phyloP scores from a whole-genome alignment of 2,329 filamentous ascomycete species.

The Bipolaris cookei region DNA sequence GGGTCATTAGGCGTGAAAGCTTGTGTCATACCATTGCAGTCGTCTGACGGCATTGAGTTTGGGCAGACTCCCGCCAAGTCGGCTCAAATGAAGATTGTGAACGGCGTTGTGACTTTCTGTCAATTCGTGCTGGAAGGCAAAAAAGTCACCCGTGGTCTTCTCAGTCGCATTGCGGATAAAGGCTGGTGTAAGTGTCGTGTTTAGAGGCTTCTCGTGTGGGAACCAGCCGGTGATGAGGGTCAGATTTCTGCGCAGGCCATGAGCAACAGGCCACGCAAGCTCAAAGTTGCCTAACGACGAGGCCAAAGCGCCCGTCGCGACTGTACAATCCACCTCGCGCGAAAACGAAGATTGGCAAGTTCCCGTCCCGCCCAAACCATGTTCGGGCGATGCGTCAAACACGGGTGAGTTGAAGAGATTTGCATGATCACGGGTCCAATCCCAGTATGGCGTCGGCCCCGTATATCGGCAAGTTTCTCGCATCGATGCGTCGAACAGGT shows the following conservation, averaged over 20 bases:
- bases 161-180: neutral
- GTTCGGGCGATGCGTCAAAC: neutral
- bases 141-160: neutral
- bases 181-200: neutral
- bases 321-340: neutral
- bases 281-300: neutral
- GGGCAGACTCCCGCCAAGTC: neutral
- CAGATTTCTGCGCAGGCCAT: neutral
- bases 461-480: neutral
- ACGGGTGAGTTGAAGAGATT: neutral
- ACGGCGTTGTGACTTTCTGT: neutral
- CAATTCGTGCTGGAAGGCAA: neutral
- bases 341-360: neutral
- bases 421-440: neutral
- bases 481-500: neutral
- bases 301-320: neutral
- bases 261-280: neutral
- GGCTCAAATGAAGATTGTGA: neutral
- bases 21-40: neutral
- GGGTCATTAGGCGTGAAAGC: neutral
- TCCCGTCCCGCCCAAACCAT: neutral
- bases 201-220: neutral
- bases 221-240: neutral
- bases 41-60: neutral
- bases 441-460: neutral